Base-by-base conservation (phyloP, 768 basidiomycete species). In the Hygrocybe coccinea region DNA sequence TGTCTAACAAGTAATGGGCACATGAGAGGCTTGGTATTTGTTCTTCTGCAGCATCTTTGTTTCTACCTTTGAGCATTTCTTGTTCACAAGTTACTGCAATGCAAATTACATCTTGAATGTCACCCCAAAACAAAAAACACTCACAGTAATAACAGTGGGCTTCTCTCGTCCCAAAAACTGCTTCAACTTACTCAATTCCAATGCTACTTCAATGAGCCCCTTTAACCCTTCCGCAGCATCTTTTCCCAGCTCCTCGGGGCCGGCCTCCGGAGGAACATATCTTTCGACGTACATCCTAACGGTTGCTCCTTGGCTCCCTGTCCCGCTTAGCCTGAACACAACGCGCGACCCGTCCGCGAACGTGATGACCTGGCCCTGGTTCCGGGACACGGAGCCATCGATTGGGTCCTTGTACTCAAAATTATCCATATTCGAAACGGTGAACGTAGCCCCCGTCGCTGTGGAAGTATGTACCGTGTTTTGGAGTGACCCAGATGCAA, bases 391-490 rank as follows among this genome's bases (percentile, higher is more conserved):
- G 44, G 89, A 91, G 52, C 85, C 76, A 69, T 99, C 97, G 71
- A 98, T 97, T n/a, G 97, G 97, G 71, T 99, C 97, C 48, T 85
- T 97, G 81, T 99, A 99, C 67, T 88, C 83, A 69, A 99, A 99
- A 79, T 92, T 85, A 75, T 85, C 86, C 41, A 89, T 74, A 22
- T 81, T 79, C 15, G 82, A 79, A 55, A 99, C 84, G 57, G 79
- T 86, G 78, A 95, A 98, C 48, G 80, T 78, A 45, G 81, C 80
- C 37, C 76, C 76, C 2, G 86, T 84, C 49, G 86, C 81, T 53
- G 79, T 75, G 2, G 92, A 87, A 41, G 72, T 77, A 72, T 91
- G 84, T 8, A 74, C 73, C 25, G 84, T 84, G 64, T 85, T 79
- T 65, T 81, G 77, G 64, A 97, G 85, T 47, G 83, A 84, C 1